Conservation (phyloP, 2,329 filamentous ascomycete species). For the Fusarium newnesense region DNA sequence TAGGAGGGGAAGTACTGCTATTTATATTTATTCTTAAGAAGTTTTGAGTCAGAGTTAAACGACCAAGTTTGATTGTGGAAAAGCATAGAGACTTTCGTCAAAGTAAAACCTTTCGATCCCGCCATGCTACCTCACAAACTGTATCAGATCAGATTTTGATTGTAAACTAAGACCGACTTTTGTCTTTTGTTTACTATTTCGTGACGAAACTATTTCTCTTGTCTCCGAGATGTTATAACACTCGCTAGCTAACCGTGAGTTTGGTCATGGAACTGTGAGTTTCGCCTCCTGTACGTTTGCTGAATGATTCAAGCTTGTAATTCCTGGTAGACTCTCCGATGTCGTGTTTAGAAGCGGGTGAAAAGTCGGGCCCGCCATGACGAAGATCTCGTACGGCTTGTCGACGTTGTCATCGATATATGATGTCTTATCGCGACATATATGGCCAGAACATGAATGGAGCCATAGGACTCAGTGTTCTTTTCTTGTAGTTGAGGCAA, state of each 20-base stretch:
- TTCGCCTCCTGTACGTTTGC: neutral
- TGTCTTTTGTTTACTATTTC: rapidly evolving
- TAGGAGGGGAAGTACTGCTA: too few species aligned
- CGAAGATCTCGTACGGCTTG: too few species aligned
- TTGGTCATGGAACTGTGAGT: neutral
- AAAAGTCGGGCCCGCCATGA: too few species aligned
- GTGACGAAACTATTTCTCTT: rapidly evolving
- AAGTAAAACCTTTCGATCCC: neutral
- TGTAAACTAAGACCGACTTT: rapidly evolving
- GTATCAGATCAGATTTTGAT: neutral
- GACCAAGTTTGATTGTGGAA: neutral
- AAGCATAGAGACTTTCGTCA: neutral
- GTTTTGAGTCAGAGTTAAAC: neutral
- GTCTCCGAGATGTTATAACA: rapidly evolving
- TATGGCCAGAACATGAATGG: rapidly evolving
- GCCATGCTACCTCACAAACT: neutral
- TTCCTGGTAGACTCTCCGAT: neutral
- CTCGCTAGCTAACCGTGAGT: neutral
- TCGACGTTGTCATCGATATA: too few species aligned
- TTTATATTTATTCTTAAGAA: neutral
- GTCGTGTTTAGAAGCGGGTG: too few species aligned
- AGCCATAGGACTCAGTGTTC: neutral
- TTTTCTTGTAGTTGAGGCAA: neutral
- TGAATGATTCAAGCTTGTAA: neutral
- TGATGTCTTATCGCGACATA: neutral